Conservation (phyloP, 1,284 basidiomycete species). For the Cerioporus squamosus region DNA sequence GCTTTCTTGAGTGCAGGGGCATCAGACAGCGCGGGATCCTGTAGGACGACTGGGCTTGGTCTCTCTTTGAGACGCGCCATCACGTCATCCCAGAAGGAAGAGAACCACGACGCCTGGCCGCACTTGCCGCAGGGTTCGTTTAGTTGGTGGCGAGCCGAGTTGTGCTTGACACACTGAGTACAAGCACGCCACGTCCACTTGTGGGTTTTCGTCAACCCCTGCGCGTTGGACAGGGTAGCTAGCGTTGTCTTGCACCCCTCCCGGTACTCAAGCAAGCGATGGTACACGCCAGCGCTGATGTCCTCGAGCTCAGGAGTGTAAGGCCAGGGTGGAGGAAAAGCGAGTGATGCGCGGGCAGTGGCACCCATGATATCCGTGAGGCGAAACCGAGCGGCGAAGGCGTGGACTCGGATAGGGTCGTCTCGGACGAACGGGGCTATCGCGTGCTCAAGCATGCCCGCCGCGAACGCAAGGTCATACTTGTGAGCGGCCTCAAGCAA, state of each 20-base stretch:
- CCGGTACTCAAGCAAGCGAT: conserved; percentile 6
- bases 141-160: too few relatives aligned
- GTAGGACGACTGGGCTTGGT: neutral
- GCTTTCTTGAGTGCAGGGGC: neutral
- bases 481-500: conserved; percentile 39
- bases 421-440: conserved; percentile 26
- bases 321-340: neutral
- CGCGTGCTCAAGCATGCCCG: neutral
- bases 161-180: neutral
- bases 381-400: conserved; percentile 31
- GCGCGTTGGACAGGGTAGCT: neutral
- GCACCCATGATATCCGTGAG: neutral
- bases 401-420: conserved; percentile 37
- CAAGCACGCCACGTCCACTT: neutral
- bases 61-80: neutral
- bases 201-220: neutral
- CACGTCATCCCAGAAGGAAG: neutral
- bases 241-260: neutral
- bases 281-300: conserved; percentile 7
- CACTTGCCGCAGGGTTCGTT: neutral
- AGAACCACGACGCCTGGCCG: neutral
- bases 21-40: neutral
- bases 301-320: conserved; percentile 4
- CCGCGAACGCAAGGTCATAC: conserved; percentile 25
- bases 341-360: neutral